Evolutionary conservation across 2,329 filamentous ascomycete genomes (phyloP).

Genomic region (Trichophyton verrucosum): DNA sequence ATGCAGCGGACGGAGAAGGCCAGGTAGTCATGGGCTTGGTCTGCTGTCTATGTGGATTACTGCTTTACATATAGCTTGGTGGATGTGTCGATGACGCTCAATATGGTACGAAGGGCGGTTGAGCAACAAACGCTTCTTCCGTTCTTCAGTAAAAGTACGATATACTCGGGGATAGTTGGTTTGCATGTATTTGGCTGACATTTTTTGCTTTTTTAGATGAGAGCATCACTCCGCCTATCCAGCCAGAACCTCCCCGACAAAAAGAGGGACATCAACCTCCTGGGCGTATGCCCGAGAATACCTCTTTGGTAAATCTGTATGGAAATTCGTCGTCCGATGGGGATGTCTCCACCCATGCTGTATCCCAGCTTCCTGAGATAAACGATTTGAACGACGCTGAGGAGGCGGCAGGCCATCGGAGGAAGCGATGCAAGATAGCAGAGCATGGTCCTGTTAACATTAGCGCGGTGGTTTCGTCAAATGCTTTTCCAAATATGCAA

Average conservation of each 20-base stretch:
- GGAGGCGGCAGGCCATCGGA: neutral
- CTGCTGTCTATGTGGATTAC: neutral
- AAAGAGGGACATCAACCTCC: neutral
- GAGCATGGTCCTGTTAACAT: neutral
- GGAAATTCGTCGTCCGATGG: neutral
- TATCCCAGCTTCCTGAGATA: neutral
- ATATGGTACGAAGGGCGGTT: conserved; percentile 20
- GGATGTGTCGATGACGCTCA: conserved; percentile 1
- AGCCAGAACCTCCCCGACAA: neutral
- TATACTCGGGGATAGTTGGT: neutral
- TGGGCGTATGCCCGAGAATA: neutral
- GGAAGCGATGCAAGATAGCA: neutral
- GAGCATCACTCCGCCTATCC: neutral
- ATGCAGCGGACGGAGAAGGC: neutral
- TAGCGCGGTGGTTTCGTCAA: neutral
- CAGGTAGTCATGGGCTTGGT: neutral
- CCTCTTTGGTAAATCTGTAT: neutral
- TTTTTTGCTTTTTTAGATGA: neutral
- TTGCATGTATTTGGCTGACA: neutral
- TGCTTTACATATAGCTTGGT: neutral
- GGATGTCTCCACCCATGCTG: neutral
- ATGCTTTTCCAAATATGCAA: neutral
- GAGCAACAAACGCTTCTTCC: conserved; percentile 30
- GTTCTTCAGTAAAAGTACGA: conserved; percentile 31
- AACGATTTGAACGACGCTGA: neutral